Percentiles rank a stretch among this genome's conserved stretches.
These are phyloP conservation scores for Penicillium sp. DNA, from an alignment of 2,329 filamentous ascomycete genomes.

Conservation along the genomic window DNA sequence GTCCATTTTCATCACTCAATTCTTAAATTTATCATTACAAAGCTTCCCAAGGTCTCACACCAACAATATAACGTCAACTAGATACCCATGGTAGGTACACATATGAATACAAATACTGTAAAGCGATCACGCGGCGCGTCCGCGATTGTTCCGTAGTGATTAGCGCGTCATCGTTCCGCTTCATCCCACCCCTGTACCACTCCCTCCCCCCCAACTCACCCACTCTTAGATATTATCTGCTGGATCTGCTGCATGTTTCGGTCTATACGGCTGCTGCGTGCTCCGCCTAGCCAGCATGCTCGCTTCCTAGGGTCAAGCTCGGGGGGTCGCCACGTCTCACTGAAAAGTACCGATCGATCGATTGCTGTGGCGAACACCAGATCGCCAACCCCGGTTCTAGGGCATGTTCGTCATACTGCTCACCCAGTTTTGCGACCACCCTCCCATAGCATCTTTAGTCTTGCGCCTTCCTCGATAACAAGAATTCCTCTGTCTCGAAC, in stretches of 20 bases:
- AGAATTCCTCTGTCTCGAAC: background rate
- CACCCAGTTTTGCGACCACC: background rate
- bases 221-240: background rate
- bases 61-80: no score
- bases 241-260: conserved; percentile 33
- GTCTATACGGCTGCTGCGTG: conserved; percentile 24
- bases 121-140: conserved; percentile 1
- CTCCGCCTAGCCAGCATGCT: conserved; percentile 31
- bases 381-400: conserved; percentile 16
- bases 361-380: conserved; percentile 29
- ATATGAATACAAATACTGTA: background rate
- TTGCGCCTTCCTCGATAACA: background rate
- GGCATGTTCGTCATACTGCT: conserved; percentile 17
- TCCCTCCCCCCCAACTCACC: background rate
- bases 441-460: background rate
- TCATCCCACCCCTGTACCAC: background rate
- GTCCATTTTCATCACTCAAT: background rate
- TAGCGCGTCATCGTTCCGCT: conserved; percentile 10
- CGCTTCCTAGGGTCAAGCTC: conserved; percentile 25
- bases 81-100: no score
- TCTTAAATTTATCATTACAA: no score
- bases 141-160: background rate
- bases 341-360: conserved; percentile 28
- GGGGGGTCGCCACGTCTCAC: conserved; percentile 29
- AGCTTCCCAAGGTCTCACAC: no score